Conservation (phyloP, 73 alveolate species). For the Paramecium primaurelia region DNA sequence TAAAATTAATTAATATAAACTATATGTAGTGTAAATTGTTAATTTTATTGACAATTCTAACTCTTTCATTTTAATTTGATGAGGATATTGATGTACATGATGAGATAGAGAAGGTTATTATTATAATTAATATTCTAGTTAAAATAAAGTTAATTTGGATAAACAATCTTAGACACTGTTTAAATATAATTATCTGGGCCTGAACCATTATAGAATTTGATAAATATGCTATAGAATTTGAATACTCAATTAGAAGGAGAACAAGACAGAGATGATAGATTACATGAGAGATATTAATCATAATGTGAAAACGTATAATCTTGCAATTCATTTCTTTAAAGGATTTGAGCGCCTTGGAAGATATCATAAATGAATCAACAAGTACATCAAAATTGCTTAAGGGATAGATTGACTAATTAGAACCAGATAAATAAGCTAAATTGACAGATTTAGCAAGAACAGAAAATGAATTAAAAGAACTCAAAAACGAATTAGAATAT, state of each 20-base stretch:
- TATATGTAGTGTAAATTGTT: background rate
- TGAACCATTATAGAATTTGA: constrained; percentile 37
- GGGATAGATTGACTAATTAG: constrained; percentile 20
- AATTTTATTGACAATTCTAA: background rate
- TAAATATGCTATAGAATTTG: background rate
- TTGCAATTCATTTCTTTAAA: background rate
- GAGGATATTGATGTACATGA: background rate
- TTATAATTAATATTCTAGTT: background rate
- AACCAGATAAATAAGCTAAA: constrained; percentile 25
- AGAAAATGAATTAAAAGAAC: constrained; percentile 18
- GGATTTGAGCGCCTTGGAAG: constrained; percentile 28
- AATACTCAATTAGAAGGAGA: constrained; percentile 41
- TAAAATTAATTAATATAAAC: background rate
- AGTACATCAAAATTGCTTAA: constrained; percentile 31
- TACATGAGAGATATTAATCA: background rate
- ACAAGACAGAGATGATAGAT: constrained; percentile 37
- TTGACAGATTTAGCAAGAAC: constrained; percentile 4
- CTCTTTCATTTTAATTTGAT: background rate
- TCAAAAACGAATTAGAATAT: constrained; percentile 37
- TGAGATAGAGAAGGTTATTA: background rate
- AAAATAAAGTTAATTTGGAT: constrained; percentile 30
- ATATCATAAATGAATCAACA: constrained; percentile 17
- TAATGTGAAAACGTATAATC: constrained; percentile 32
- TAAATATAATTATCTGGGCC: constrained; percentile 10
- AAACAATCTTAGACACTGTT: background rate